A percentile compares a stretch with the other conserved stretches of the same genome.
These are phyloP conservation scores for Kernera saxatilis DNA, from an alignment of 345 rosid species.

Conservation along the genomic window DNA sequence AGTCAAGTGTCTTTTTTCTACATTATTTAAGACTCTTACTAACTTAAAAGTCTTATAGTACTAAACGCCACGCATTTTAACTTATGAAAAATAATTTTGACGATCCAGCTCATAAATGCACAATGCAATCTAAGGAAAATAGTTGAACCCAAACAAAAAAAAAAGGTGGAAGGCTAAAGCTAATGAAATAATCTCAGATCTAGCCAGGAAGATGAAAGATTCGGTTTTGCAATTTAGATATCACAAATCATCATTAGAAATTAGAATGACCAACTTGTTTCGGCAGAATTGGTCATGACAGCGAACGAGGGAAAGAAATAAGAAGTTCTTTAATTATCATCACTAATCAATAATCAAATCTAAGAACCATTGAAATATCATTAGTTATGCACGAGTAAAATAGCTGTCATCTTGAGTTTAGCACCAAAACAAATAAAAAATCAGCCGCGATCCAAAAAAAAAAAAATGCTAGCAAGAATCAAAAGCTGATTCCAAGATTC, in stretches of 20 bases:
- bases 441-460: background rate
- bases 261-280: too few relatives aligned
- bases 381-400: conserved; percentile 4
- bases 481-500: background rate
- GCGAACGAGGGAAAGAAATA: background rate
- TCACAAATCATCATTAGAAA: background rate
- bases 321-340: background rate
- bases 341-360: background rate
- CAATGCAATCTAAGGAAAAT: background rate
- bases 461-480: background rate
- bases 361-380: background rate
- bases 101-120: background rate
- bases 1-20: conserved; percentile 14
- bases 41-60: background rate
- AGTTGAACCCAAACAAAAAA: background rate
- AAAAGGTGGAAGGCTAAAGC: background rate
- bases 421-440: background rate
- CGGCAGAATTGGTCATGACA: background rate
- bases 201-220: conserved; percentile 6
- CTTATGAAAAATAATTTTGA: background rate
- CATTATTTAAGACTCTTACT: background rate
- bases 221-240: background rate
- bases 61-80: background rate
- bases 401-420: conserved; percentile 17
- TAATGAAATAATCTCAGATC: background rate